Conservation (phyloP, 2,329 filamentous ascomycete species). For the Xylariomycetidae sp. region DNA sequence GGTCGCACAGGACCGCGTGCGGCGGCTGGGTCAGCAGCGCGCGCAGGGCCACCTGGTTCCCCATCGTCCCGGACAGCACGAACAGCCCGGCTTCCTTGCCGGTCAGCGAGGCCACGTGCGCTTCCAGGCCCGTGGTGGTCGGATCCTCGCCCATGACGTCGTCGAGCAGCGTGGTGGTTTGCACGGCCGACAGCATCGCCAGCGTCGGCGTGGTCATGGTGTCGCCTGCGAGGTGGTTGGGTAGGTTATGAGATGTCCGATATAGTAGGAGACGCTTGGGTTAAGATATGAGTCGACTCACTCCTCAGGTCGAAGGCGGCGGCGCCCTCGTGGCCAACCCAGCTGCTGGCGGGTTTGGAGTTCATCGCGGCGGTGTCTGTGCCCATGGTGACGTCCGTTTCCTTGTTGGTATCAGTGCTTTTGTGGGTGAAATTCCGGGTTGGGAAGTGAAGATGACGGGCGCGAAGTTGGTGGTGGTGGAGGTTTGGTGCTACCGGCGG, state of each 20-base stretch:
- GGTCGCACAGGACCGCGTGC: conserved; percentile 63
- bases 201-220: conserved; percentile 63
- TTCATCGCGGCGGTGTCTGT: no score
- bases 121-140: conserved; percentile 61
- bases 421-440: no score
- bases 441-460: no score
- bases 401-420: no score
- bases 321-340: conserved; percentile 24
- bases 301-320: conserved; percentile 27
- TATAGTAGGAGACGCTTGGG: background rate
- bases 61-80: conserved; percentile 75
- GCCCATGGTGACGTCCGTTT: no score
- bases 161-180: conserved; percentile 64
- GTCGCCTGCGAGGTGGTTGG: conserved; percentile 42
- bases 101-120: conserved; percentile 58
- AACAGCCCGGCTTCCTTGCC: conserved; percentile 63
- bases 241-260: background rate
- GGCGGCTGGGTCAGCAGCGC: conserved; percentile 65
- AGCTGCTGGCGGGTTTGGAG: conserved; percentile 20
- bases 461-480: no score
- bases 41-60: conserved; percentile 70
- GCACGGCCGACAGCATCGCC: conserved; percentile 67
- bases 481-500: no score
- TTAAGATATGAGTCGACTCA: conserved; percentile 10
- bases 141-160: conserved; percentile 69